Percentiles rank a stretch among this genome's conserved stretches.
Conservation (phyloP, 805 yeast genomes). For the Zygosaccharomyces lentus region DNA sequence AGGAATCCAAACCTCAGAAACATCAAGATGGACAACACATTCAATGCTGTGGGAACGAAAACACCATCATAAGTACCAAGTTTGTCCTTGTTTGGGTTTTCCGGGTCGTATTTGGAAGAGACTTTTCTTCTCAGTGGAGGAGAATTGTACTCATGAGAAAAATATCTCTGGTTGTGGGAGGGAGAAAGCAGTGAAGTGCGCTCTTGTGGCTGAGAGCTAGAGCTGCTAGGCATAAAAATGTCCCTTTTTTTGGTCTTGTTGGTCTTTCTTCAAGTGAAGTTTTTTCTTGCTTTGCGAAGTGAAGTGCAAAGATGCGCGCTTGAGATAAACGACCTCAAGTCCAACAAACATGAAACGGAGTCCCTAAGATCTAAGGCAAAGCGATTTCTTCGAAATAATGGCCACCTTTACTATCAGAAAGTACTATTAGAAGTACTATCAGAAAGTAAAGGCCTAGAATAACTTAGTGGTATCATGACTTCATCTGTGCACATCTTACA, state of each 20-base stretch:
- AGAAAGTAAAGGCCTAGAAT: too few species aligned
- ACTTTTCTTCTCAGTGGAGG: conserved; percentile 24
- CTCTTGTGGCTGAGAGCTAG: conserved; percentile 1
- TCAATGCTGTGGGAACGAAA: conserved; percentile 87
- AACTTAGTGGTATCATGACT: conserved; percentile 1
- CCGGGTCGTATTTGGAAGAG: conserved; percentile 32
- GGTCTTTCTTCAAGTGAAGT: too few species aligned
- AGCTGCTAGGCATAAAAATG: conserved; percentile 5
- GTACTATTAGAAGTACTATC: too few species aligned
- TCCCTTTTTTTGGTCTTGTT: not conserved
- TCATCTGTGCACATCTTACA: conserved; percentile 4
- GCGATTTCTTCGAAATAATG: too few species aligned
- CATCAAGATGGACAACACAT: conserved; percentile 91
- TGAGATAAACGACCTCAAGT: not conserved
- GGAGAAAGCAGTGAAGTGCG: conserved; percentile 28
- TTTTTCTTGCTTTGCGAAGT: not conserved
- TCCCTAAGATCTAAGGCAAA: too few species aligned
- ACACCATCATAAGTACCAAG: conserved; percentile 85
- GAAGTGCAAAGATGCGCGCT: not conserved
- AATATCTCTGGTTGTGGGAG: conserved; percentile 27
- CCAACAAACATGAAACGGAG: not conserved
- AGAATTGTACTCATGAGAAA: conserved; percentile 22
- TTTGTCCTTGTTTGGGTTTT: conserved; percentile 41
- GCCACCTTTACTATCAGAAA: too few species aligned
- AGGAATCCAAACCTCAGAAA: conserved; percentile 93